These are phyloP conservation scores for Thelonectria olida DNA, from an alignment of 2,329 filamentous ascomycete species.

Conservation along the genomic window DNA sequence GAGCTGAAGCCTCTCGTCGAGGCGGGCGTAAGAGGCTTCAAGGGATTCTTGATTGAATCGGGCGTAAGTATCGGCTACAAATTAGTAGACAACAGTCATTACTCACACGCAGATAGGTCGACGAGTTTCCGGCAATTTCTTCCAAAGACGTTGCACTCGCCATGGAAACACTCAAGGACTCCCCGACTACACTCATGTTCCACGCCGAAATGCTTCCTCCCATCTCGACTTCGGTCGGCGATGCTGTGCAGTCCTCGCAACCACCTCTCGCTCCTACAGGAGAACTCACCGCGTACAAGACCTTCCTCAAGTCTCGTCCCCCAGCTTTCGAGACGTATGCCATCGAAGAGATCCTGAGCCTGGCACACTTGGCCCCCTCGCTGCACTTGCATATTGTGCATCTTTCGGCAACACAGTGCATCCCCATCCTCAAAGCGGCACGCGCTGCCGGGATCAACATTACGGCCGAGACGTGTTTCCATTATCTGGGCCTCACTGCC, in stretches of 20 bases:
- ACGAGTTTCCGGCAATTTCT: conserved; percentile 94
- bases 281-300: conserved; percentile 80
- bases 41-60: conserved; percentile 96
- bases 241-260: conserved; percentile 75
- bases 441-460: conserved; percentile 80
- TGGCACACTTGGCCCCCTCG: conserved; percentile 81
- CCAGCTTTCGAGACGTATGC: conserved; percentile 92
- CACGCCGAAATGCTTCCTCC: conserved; percentile 99
- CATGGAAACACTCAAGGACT: conserved; percentile 81
- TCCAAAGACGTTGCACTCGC: conserved; percentile 80
- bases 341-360: conserved; percentile 83
- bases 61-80: conserved; percentile 69
- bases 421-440: conserved; percentile 81
- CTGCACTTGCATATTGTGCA: conserved; percentile 94
- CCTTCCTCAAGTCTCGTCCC: conserved; percentile 91
- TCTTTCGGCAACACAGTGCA: conserved; percentile 87
- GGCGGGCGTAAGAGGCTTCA: conserved; percentile 92
- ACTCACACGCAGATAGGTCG: conserved; percentile 66
- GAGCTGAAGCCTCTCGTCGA: conserved; percentile 84
- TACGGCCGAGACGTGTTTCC: conserved; percentile 95
- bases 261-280: conserved; percentile 77
- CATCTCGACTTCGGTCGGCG: conserved; percentile 80
- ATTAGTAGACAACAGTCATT: neutral
- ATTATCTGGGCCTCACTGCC: conserved; percentile 86
- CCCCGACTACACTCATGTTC: conserved; percentile 95